Percentiles rank a stretch among this genome's conserved stretches.
These are phyloP conservation scores for Talaromyces sp. DNA, from an alignment of 2,329 filamentous ascomycete genomes.

Conservation along the genomic window DNA sequence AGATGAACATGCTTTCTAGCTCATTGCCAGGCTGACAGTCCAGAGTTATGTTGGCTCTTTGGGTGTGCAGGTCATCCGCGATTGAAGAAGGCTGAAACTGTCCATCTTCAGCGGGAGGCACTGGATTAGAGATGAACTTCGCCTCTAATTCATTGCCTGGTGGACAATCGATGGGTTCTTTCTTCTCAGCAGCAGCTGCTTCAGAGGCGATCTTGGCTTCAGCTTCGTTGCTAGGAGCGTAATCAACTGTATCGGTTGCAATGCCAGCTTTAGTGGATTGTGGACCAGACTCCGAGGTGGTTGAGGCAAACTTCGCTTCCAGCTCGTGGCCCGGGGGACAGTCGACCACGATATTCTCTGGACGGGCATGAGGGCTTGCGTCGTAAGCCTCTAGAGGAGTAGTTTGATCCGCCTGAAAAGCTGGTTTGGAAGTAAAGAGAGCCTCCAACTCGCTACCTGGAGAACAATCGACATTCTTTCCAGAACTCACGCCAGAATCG, in stretches of 20 bases:
- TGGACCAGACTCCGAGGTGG: not conserved
- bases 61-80: not conserved
- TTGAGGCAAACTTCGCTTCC: conserved; percentile 15
- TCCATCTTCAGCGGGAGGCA: not conserved
- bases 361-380: not conserved
- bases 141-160: conserved; percentile 21
- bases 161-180: conserved; percentile 12
- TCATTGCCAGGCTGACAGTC: conserved; percentile 17
- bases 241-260: conserved; percentile 6
- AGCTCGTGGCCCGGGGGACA: conserved; percentile 8
- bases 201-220: conserved; percentile 12
- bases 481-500: not conserved
- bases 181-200: not conserved
- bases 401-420: not conserved
- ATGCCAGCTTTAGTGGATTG: not conserved
- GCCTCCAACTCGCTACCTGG: not conserved
- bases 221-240: conserved; percentile 11
- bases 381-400: not conserved
- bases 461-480: not conserved
- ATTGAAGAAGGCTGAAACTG: conserved; percentile 1
- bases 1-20: conserved; percentile 11
- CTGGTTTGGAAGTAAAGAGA: not conserved
- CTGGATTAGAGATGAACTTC: conserved; percentile 1
- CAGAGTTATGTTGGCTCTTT: conserved; percentile 5
- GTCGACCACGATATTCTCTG: not conserved